Conservation (phyloP, 345 rosid genomes). For the Aegle marmelos region DNA sequence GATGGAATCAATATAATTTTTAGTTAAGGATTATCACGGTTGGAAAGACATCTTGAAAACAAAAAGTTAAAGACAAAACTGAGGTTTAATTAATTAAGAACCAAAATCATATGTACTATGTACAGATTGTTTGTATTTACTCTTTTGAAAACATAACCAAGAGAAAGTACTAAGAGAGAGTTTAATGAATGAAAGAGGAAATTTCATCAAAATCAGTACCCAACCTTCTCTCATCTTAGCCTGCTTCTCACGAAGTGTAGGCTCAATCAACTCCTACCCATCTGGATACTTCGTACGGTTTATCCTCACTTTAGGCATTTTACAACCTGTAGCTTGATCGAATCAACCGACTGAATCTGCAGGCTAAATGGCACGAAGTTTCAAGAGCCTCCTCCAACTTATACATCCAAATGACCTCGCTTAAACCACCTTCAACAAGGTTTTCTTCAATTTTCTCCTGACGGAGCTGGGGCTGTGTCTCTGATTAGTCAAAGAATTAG, state of each 20-base stretch:
- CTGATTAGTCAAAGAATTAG: no score
- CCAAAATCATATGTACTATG: background rate
- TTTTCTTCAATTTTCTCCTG: no score
- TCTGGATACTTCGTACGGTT: slow-evolving; percentile 63
- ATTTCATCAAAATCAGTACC: background rate
- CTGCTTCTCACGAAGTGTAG: background rate
- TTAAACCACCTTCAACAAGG: no score
- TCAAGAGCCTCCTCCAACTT: no score
- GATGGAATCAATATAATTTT: background rate
- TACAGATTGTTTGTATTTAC: background rate
- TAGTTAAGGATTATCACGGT: background rate
- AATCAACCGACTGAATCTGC: background rate
- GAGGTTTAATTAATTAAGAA: background rate
- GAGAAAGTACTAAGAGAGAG: background rate
- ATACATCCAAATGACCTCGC: no score
- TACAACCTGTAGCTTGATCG: slow-evolving; percentile 12
- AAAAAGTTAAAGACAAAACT: no score
- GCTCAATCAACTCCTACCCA: slow-evolving; percentile 79
- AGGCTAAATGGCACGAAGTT: background rate
- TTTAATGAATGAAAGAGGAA: background rate
- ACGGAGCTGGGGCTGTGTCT: no score
- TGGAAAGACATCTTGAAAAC: background rate
- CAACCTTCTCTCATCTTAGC: slow-evolving; percentile 57
- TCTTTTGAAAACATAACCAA: background rate
- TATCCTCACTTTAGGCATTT: slow-evolving; percentile 78